Percentiles rank a stretch among this genome's conserved stretches.
Evolutionary conservation across 2,329 filamentous ascomycete species (phyloP).

Genomic region (Colletotrichum sp.): DNA sequence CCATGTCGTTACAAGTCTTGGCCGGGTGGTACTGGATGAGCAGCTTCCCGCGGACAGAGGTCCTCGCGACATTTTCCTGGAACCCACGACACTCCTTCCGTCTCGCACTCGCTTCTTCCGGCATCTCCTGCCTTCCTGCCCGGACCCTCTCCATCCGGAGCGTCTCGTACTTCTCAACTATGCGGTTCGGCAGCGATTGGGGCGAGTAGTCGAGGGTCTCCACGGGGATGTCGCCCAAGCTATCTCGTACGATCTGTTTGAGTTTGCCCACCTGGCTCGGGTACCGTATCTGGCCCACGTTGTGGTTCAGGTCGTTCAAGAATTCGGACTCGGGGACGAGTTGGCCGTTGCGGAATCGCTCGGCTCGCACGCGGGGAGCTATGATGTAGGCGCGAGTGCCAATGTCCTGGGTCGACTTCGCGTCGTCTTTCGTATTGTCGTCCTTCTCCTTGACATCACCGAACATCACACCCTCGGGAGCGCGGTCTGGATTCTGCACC

Average conservation of each 20-base stretch:
- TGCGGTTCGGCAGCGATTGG: neutral
- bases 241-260: neutral
- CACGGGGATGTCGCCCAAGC: neutral
- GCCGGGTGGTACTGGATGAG: slow-evolving; percentile 9
- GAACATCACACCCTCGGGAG: neutral
- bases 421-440: neutral
- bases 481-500: neutral
- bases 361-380: neutral
- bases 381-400: neutral
- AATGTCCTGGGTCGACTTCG: neutral
- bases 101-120: neutral
- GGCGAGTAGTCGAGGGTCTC: neutral
- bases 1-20: neutral
- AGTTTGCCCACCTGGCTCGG: neutral
- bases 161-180: neutral
- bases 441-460: neutral
- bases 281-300: neutral
- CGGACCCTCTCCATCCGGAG: neutral
- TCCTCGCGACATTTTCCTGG: neutral
- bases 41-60: neutral
- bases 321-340: neutral
- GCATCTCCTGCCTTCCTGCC: neutral
- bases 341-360: neutral
- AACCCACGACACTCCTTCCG: neutral
- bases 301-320: neutral